phyloP scores from a whole-genome alignment of 2,329 filamentous ascomycete genomes.

The Arthrobotrys iridis region DNA sequence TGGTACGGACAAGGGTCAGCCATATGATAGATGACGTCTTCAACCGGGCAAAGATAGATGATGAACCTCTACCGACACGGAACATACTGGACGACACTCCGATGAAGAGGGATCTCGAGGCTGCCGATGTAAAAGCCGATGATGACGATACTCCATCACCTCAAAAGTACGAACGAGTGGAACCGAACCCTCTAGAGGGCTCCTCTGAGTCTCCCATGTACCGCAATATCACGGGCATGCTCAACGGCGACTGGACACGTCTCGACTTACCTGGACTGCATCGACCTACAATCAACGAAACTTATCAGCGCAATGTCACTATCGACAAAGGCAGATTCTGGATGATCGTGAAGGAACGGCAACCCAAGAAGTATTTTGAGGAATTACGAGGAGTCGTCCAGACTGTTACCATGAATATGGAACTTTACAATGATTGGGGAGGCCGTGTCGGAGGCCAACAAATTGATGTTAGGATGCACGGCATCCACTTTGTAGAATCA shows the following conservation, averaged over 20 bases:
- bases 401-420: slow-evolving; percentile 56
- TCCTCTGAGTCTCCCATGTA: slow-evolving; percentile 35
- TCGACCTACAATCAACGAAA: slow-evolving; percentile 53
- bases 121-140: background rate
- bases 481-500: slow-evolving; percentile 84
- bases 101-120: slow-evolving; percentile 45
- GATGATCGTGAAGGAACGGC: slow-evolving; percentile 56
- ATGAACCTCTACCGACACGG: background rate
- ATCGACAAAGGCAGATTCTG: slow-evolving; percentile 55
- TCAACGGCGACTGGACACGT: slow-evolving; percentile 46
- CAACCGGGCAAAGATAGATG: slow-evolving; percentile 33
- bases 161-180: slow-evolving; percentile 2
- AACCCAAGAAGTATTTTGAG: slow-evolving; percentile 46
- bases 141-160: slow-evolving; percentile 12
- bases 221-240: slow-evolving; percentile 51
- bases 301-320: slow-evolving; percentile 57
- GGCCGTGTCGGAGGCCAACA: slow-evolving; percentile 53
- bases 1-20: slow-evolving; percentile 54
- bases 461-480: slow-evolving; percentile 77
- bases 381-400: slow-evolving; percentile 51
- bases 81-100: slow-evolving; percentile 50
- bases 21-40: slow-evolving; percentile 55
- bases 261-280: slow-evolving; percentile 29
- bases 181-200: slow-evolving; percentile 28
- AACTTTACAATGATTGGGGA: slow-evolving; percentile 55